Evolutionary conservation across 176 grass and related monocot genomes (phyloP).

Genomic region (Lolium perenne): DNA sequence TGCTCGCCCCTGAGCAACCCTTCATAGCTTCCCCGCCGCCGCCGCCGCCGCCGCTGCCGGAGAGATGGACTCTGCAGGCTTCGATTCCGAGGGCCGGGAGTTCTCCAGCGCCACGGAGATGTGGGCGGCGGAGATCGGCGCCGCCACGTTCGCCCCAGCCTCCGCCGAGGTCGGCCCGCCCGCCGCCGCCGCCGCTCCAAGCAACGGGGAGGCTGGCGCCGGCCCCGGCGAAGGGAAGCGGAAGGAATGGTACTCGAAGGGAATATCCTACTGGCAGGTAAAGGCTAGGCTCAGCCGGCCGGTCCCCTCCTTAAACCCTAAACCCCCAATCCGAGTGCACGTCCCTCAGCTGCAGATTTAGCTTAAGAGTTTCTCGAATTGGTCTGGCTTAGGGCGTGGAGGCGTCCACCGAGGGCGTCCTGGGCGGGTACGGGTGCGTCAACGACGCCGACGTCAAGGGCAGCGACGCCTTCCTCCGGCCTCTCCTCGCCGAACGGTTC

Average conservation of each 20-base stretch:
- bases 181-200: neutral
- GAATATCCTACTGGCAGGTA: constrained; percentile 98
- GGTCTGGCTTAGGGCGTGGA: constrained; percentile 68
- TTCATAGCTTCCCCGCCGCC: neutral
- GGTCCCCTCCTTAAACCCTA: constrained; percentile 27
- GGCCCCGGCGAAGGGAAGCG: constrained; percentile 45
- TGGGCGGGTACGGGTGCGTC: constrained; percentile 90
- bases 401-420: constrained; percentile 86
- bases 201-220: constrained; percentile 22
- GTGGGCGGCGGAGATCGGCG: constrained; percentile 84
- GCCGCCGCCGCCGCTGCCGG: constrained; percentile 40
- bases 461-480: constrained; percentile 85
- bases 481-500: constrained; percentile 67
- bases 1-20: constrained; percentile 2
- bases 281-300: constrained; percentile 25
- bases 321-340: constrained; percentile 19
- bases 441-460: constrained; percentile 91
- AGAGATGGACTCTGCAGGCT: constrained; percentile 72
- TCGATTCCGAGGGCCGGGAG: constrained; percentile 74
- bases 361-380: constrained; percentile 37
- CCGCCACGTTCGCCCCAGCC: constrained; percentile 7
- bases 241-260: constrained; percentile 87
- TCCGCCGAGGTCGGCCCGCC: constrained; percentile 18
- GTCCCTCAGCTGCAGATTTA: neutral
- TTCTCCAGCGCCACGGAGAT: constrained; percentile 89